Evolutionary conservation across 2,329 filamentous ascomycete species (phyloP).

Genomic region (Curvularia verruculosa): DNA sequence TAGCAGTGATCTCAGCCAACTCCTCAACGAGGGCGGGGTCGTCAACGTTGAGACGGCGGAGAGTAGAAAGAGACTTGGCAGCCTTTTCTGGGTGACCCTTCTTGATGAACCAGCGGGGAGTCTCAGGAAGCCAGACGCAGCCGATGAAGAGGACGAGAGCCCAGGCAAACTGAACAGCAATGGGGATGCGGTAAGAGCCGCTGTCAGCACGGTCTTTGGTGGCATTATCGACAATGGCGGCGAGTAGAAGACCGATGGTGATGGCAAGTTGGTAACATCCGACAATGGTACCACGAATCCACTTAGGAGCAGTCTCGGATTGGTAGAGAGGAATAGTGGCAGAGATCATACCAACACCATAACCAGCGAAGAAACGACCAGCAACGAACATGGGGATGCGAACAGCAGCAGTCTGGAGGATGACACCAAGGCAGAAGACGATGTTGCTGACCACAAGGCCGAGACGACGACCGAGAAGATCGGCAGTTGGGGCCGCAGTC

Average conservation of each 20-base stretch:
- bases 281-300: conserved; percentile 74
- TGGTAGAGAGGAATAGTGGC: conserved; percentile 69
- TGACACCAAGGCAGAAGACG: conserved; percentile 50
- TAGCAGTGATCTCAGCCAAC: conserved; percentile 67
- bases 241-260: conserved; percentile 72
- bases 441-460: conserved; percentile 55
- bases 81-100: conserved; percentile 66
- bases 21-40: conserved; percentile 67
- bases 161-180: conserved; percentile 76
- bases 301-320: conserved; percentile 74
- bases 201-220: conserved; percentile 63
- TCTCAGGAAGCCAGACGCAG: conserved; percentile 72
- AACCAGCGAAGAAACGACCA: conserved; percentile 52
- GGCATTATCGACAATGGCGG: conserved; percentile 69
- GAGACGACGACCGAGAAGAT: conserved; percentile 71
- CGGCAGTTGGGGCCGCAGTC: conserved; percentile 68
- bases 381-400: conserved; percentile 48
- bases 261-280: conserved; percentile 73
- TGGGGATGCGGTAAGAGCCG: conserved; percentile 75
- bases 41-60: conserved; percentile 66
- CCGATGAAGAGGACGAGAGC: conserved; percentile 70
- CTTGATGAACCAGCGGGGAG: conserved; percentile 74
- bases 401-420: conserved; percentile 48
- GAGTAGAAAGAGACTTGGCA: conserved; percentile 64
- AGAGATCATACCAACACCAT: conserved; percentile 51